phyloP scores from a whole-genome alignment of 202 grass and related monocot species.

The Musa balbisiana region DNA sequence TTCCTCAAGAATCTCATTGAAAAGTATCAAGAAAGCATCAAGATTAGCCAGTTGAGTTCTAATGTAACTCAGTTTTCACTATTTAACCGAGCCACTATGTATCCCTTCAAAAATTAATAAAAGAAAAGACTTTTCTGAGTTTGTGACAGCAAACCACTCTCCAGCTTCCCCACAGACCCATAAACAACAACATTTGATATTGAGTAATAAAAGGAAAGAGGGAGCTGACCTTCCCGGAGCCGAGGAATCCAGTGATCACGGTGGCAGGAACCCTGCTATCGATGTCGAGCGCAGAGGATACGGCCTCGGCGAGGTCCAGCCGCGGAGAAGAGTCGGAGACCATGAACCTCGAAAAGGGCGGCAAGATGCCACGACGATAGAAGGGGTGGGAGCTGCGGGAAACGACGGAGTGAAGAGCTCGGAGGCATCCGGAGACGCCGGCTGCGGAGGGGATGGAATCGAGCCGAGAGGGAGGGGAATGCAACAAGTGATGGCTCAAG shows the following conservation, averaged over 20 bases:
- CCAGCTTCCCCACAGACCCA: neutral
- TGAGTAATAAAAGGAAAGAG: neutral
- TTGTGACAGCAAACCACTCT: no score
- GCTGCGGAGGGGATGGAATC: neutral
- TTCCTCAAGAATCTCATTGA: neutral
- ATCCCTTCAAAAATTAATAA: no score
- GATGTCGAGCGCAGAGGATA: conserved; percentile 40
- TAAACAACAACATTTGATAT: neutral
- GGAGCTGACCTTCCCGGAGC: conserved; percentile 44
- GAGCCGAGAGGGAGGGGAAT: conserved; percentile 12
- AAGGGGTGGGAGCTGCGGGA: neutral
- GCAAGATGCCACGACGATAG: neutral
- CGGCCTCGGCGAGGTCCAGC: conserved; percentile 19
- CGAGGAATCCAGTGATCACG: conserved; percentile 73
- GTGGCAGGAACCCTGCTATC: conserved; percentile 56
- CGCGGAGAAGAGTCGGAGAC: conserved; percentile 1
- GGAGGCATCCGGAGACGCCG: neutral
- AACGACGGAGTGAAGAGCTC: conserved; percentile 5
- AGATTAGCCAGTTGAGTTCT: neutral
- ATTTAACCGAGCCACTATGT: neutral
- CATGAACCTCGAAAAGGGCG: conserved; percentile 21
- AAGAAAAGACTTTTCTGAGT: no score
- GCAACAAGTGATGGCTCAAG: neutral
- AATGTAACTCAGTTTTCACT: neutral
- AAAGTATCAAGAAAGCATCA: neutral